Evolutionary conservation across 2,329 filamentous ascomycete species (phyloP).

Genomic region (Rhynchosporium agropyri): DNA sequence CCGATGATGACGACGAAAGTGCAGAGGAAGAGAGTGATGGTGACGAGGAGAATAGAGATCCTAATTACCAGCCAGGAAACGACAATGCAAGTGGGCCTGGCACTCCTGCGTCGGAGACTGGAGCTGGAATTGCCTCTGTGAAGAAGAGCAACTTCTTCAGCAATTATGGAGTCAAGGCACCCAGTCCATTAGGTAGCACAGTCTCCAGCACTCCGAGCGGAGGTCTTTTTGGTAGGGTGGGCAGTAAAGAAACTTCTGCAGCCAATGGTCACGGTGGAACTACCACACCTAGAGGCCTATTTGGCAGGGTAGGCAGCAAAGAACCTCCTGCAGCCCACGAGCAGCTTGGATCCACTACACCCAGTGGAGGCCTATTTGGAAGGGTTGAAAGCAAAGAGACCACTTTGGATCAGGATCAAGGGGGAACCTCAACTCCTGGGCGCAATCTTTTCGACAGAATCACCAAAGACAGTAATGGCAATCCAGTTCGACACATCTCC

Average conservation of each 20-base stretch:
- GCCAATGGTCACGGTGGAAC: constrained; percentile 15
- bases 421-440: constrained; percentile 42
- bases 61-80: constrained; percentile 31
- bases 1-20: constrained; percentile 47
- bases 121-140: constrained; percentile 35
- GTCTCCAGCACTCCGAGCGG: constrained; percentile 35
- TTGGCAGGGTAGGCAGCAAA: constrained; percentile 12
- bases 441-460: constrained; percentile 49
- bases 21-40: constrained; percentile 23
- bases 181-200: constrained; percentile 18
- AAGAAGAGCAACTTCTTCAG: constrained; percentile 33
- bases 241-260: not conserved
- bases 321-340: not conserved
- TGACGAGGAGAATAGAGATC: constrained; percentile 41
- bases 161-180: constrained; percentile 30
- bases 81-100: constrained; percentile 30
- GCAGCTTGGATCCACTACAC: constrained; percentile 25
- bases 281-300: constrained; percentile 34
- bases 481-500: constrained; percentile 45
- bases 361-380: constrained; percentile 29
- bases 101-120: constrained; percentile 35
- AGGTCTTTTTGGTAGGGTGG: constrained; percentile 10
- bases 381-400: constrained; percentile 4
- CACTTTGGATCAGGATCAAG: constrained; percentile 14
- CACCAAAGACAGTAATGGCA: constrained; percentile 52